Conservation (phyloP, 495 filamentous ascomycete genomes). For the Lophium mytilinum region DNA sequence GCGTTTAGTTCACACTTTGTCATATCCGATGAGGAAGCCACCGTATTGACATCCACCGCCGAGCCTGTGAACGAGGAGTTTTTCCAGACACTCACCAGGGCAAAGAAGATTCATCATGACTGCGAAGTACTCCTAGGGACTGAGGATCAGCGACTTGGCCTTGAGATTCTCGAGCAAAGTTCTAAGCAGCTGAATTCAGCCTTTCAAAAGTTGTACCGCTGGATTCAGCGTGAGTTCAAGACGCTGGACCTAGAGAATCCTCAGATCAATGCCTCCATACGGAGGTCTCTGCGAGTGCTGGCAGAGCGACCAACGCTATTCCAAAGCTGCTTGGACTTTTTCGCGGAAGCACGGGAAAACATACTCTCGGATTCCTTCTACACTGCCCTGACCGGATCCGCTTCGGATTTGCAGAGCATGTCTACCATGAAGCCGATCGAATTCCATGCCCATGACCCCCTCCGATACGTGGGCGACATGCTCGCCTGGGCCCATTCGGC, state of each 20-base stretch:
- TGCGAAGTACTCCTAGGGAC: slow-evolving; percentile 82
- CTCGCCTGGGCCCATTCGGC: slow-evolving; percentile 94
- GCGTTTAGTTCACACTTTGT: slow-evolving; percentile 81
- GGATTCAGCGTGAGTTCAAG: slow-evolving; percentile 92
- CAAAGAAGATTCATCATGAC: slow-evolving; percentile 80
- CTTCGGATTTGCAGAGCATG: slow-evolving; percentile 25
- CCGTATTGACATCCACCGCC: slow-evolving; percentile 61
- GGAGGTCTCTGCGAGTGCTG: slow-evolving; percentile 75
- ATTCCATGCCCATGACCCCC: slow-evolving; percentile 79
- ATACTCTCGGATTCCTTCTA: slow-evolving; percentile 87
- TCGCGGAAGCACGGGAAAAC: slow-evolving; percentile 82
- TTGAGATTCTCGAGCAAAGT: slow-evolving; percentile 86
- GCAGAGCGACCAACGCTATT: slow-evolving; percentile 86
- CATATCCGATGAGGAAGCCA: slow-evolving; percentile 68
- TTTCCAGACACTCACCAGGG: slow-evolving; percentile 69
- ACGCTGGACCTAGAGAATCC: slow-evolving; percentile 89
- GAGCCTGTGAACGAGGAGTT: slow-evolving; percentile 81
- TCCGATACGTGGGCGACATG: slow-evolving; percentile 96
- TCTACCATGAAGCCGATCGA: slow-evolving; percentile 81
- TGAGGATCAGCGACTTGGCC: slow-evolving; percentile 76
- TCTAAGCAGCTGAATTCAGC: slow-evolving; percentile 78
- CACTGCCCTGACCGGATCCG: slow-evolving; percentile 72
- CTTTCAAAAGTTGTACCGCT: slow-evolving; percentile 90
- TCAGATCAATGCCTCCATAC: slow-evolving; percentile 78
- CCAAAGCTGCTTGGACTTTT: slow-evolving; percentile 88